phyloP scores from a whole-genome alignment of 352 stramenopile genomes.

The Pythium aristosporum region DNA sequence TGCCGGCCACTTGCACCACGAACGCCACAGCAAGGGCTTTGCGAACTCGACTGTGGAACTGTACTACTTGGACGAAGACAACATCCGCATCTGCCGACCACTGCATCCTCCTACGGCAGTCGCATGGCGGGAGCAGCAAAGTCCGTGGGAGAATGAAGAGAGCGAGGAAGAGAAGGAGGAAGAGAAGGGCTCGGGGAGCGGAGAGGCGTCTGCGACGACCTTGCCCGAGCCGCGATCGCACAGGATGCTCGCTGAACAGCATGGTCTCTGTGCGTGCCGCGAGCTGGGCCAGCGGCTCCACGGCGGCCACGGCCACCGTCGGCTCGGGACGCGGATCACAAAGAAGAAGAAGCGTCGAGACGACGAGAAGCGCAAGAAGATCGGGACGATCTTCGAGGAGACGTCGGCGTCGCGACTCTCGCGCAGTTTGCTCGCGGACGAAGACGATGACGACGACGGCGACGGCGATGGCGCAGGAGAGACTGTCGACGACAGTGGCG shows the following conservation, averaged over 20 bases:
- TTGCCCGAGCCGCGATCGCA: neutral
- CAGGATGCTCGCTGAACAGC: constrained; percentile 12
- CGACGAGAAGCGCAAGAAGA: constrained; percentile 3
- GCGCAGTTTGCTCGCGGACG: constrained; percentile 15
- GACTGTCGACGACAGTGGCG: neutral
- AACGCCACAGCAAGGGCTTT: constrained; percentile 31
- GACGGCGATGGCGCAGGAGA: neutral
- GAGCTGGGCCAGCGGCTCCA: constrained; percentile 40
- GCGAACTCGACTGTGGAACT: constrained; percentile 15
- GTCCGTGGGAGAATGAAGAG: neutral
- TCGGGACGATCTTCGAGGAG: constrained; percentile 22
- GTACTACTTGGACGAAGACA: constrained; percentile 50
- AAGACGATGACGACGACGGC: constrained; percentile 3
- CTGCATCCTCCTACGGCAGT: neutral
- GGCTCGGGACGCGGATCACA: neutral
- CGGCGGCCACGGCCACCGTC: neutral
- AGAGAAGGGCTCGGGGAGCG: neutral
- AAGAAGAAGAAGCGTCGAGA: neutral
- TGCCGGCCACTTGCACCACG: constrained; percentile 45
- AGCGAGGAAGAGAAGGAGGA: neutral
- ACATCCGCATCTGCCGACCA: constrained; percentile 27
- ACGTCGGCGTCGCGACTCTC: constrained; percentile 18
- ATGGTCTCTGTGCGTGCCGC: constrained; percentile 34
- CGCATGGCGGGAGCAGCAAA: neutral
- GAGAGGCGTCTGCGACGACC: neutral